phyloP scores from a whole-genome alignment of 805 yeast species.

The Wickerhamomyces subpelliculosus region DNA sequence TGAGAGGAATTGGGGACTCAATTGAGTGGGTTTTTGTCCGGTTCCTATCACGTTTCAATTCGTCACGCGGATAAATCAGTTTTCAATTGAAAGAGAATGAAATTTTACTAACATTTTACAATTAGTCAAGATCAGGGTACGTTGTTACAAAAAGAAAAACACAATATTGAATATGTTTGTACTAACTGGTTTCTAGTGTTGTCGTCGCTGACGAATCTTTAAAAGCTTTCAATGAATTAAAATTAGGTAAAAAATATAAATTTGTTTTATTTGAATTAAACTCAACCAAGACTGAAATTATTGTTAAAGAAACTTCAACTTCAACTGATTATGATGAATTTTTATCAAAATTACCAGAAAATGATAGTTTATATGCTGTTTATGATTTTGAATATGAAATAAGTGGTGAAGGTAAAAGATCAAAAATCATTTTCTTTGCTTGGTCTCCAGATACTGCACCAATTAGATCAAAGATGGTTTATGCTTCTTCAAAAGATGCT shows the following conservation, averaged over 20 bases:
- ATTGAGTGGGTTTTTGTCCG: no score
- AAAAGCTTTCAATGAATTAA: constrained; percentile 90
- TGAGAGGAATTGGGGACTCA: neutral
- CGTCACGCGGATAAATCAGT: no score
- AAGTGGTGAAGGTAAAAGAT: constrained; percentile 88
- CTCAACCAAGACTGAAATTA: constrained; percentile 82
- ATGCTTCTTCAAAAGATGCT: constrained; percentile 97
- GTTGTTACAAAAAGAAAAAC: neutral
- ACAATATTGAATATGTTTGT: neutral
- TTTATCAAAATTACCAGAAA: constrained; percentile 85
- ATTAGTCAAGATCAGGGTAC: constrained; percentile 21
- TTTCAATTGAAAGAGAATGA: no score
- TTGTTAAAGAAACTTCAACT: constrained; percentile 78
- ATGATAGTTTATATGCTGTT: constrained; percentile 93
- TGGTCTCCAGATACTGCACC: constrained; percentile 99
- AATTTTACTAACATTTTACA: neutral
- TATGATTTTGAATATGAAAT: constrained; percentile 95
- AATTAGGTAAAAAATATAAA: constrained; percentile 86
- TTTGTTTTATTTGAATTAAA: constrained; percentile 77
- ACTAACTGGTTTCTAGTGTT: constrained; percentile 39
- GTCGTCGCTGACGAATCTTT: constrained; percentile 87
- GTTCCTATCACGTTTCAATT: no score
- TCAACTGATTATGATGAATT: constrained; percentile 77
- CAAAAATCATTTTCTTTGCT: constrained; percentile 61
- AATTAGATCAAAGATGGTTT: constrained; percentile 93